Evolutionary conservation across 768 basidiomycete species (phyloP).

Genomic region (Russula olivacea): DNA sequence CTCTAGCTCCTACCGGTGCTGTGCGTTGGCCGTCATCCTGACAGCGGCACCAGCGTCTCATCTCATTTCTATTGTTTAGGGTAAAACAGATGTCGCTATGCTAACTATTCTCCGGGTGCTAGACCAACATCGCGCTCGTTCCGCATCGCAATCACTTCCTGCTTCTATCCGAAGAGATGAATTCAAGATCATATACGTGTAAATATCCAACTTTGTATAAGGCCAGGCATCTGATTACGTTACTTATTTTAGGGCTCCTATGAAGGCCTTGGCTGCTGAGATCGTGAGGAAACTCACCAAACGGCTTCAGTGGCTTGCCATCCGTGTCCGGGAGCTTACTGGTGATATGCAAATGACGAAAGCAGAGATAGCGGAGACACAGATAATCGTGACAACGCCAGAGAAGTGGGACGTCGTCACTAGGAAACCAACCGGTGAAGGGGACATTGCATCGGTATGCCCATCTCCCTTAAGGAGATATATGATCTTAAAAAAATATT

Average conservation of each 20-base stretch:
- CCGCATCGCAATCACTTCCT: constrained; percentile 34
- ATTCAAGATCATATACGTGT: constrained; percentile 99
- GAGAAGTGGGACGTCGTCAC: constrained; percentile 99
- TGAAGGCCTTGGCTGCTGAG: constrained; percentile 96
- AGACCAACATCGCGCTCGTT: constrained; percentile 51
- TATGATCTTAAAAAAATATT: not conserved
- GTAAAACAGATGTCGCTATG: constrained; percentile 99
- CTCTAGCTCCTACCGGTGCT: constrained; percentile 91
- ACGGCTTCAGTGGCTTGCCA: constrained; percentile 80
- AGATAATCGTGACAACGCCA: constrained; percentile 97
- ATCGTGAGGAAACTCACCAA: constrained; percentile 91
- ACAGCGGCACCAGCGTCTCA: not conserved
- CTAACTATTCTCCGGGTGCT: constrained; percentile 86
- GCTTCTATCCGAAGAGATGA: constrained; percentile 56
- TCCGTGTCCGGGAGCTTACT: constrained; percentile 76
- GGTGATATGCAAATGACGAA: constrained; percentile 97
- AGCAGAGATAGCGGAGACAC: constrained; percentile 88
- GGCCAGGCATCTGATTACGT: not conserved
- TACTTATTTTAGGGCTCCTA: constrained; percentile 64
- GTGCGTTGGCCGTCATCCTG: constrained; percentile 41
- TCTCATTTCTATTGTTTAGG: constrained; percentile 41
- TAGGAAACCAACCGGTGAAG: constrained; percentile 92
- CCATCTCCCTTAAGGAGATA: not conserved
- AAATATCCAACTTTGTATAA: constrained; percentile 27
- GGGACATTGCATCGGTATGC: constrained; percentile 86